These are phyloP conservation scores for Coniferiporia weirii DNA, from an alignment of 1,284 basidiomycete genomes.

Conservation along the genomic window DNA sequence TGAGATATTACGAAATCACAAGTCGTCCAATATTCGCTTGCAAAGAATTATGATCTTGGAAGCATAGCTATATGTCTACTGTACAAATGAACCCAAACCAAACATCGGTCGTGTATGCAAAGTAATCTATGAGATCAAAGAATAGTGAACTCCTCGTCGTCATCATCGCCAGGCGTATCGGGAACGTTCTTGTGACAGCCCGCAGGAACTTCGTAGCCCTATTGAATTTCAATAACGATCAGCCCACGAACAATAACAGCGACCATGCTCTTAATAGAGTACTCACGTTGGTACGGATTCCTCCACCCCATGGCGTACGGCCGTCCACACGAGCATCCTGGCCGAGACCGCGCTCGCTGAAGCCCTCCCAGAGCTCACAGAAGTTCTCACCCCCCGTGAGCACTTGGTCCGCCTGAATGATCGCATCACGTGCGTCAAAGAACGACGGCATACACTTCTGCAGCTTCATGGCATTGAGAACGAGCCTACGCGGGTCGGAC, in stretches of 20 bases:
- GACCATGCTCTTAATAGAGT: slow-evolving; percentile 26
- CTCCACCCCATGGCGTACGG: slow-evolving; percentile 93
- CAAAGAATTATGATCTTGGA: not conserved
- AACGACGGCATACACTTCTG: slow-evolving; percentile 90
- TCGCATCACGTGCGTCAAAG: slow-evolving; percentile 90
- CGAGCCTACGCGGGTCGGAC: slow-evolving; percentile 41
- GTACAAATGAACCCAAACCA: not conserved
- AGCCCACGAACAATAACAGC: slow-evolving; percentile 26
- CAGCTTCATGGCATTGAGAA: slow-evolving; percentile 90
- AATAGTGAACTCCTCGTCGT: slow-evolving; percentile 25
- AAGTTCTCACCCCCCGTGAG: slow-evolving; percentile 91
- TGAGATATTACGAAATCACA: no score
- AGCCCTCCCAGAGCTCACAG: slow-evolving; percentile 87
- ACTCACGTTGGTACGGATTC: slow-evolving; percentile 52
- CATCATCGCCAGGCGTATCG: slow-evolving; percentile 23
- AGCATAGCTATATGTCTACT: not conserved
- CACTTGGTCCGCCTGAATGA: slow-evolving; percentile 88
- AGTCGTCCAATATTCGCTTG: no score
- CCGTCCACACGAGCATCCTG: slow-evolving; percentile 68
- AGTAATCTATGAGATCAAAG: slow-evolving; percentile 12
- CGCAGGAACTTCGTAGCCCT: slow-evolving; percentile 29
- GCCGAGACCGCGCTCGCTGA: slow-evolving; percentile 80
- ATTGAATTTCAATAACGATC: slow-evolving; percentile 20
- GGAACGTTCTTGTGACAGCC: slow-evolving; percentile 24
- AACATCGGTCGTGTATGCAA: not conserved